phyloP scores from a whole-genome alignment of 768 basidiomycete genomes.

The Russula vinacea region DNA sequence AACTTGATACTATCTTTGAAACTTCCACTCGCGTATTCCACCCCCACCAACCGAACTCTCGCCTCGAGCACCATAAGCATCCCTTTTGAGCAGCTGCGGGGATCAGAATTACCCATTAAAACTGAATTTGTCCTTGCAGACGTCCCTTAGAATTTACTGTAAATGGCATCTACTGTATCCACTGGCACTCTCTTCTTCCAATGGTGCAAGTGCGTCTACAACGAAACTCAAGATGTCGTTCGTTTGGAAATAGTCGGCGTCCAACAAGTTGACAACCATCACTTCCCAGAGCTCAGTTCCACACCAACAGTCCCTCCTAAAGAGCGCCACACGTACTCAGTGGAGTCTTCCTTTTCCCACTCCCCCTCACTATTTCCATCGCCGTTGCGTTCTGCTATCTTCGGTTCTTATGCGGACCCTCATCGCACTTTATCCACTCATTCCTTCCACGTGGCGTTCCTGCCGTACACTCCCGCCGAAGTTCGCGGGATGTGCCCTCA shows the following conservation, averaged over 20 bases:
- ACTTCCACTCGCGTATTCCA: too few species aligned
- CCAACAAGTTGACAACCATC: conserved; percentile 28
- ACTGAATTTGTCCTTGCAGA: conserved; percentile 28
- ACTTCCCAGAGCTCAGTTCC: conserved; percentile 34
- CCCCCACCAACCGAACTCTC: neutral
- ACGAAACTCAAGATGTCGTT: conserved; percentile 48
- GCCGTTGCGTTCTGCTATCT: conserved; percentile 38
- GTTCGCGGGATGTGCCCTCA: conserved; percentile 7
- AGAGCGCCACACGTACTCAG: conserved; percentile 29
- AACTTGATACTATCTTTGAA: too few species aligned
- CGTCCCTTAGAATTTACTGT: conserved; percentile 1
- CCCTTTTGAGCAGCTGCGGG: conserved; percentile 10
- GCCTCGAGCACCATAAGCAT: conserved; percentile 7
- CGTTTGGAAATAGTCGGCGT: conserved; percentile 36
- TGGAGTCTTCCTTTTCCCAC: conserved; percentile 47
- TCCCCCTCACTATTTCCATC: conserved; percentile 43
- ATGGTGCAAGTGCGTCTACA: conserved; percentile 36
- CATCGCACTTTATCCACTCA: conserved; percentile 54
- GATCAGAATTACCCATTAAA: conserved; percentile 20
- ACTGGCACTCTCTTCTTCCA: conserved; percentile 20
- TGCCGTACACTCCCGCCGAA: neutral
- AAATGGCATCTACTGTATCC: conserved; percentile 8
- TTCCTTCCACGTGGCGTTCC: conserved; percentile 48
- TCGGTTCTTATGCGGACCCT: conserved; percentile 55
- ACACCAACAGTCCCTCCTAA: neutral